Evolutionary conservation across 352 stramenopile genomes (phyloP), one percentile per base, ranked within the genome.

Genomic region (Phytophthora capsici): DNA sequence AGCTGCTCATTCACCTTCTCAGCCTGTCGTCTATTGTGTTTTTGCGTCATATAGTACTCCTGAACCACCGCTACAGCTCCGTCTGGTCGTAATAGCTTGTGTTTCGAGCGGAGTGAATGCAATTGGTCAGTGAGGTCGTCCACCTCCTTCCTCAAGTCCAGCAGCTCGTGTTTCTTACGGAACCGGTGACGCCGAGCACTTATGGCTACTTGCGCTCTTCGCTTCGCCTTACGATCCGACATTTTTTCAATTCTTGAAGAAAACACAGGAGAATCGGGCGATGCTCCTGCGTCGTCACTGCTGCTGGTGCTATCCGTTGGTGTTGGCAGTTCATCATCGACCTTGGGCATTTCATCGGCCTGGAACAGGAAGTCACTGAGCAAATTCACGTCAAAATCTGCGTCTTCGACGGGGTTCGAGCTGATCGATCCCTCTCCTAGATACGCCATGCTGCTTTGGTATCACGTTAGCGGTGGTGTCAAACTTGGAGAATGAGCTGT

Each of bases 1-100:
- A 90, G 69, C 43, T 85, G 59, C 26, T 88, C 78, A 68, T 79
- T 88, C 46, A 82, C 32, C 43, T 71, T 57, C 53, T 82, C 73
- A 2, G 57, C 54, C 41, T 70, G 62, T 13, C 56, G 59, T 26
- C 73, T 59, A 57, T 78, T 79, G 60, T 75, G 59, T 4, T 63
- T 56, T 26, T 78, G 65, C 2, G 60, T 49, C 58, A 80, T 77
- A 8, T 51, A 51, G 13, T 56, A 59, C 36, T 84, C 75, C 32
- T 82, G 58, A n/a, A 55, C 73, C 38, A 71, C 60, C 2, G 66
- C 69, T 1, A 71, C 65, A 17, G 63, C 48, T 16, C 57, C 59
- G 30, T 63, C 49, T 0, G 75, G 53, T 0, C 66, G 62, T 40
- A 70, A 37, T 25, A 78, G 26, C 28, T 76, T 73, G 37, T 76